Percentiles rank a stretch among this genome's conserved stretches.
phyloP scores from a whole-genome alignment of 1,284 basidiomycete species.

The Afroboletus lepidellus region DNA sequence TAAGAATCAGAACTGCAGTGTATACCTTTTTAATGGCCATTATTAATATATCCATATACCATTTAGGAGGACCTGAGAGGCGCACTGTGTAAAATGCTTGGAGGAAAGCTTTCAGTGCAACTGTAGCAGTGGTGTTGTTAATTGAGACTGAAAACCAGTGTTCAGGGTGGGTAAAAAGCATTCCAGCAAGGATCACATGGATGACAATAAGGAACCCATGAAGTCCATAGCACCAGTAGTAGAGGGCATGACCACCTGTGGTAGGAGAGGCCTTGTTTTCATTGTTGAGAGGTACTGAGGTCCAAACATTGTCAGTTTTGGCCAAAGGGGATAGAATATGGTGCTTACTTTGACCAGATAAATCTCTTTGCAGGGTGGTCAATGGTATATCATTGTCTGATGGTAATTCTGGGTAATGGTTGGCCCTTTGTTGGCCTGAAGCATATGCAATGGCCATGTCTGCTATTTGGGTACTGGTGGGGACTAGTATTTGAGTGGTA shows the following conservation, averaged over 20 bases:
- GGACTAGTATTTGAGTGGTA: too few species aligned
- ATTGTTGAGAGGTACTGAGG: neutral
- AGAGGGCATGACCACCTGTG: neutral
- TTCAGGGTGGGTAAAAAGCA: slow-evolving; percentile 5
- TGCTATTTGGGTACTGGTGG: neutral
- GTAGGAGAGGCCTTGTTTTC: neutral
- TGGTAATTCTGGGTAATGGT: neutral
- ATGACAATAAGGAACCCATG: neutral
- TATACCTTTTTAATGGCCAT: slow-evolving; percentile 7
- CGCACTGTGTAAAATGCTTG: slow-evolving; percentile 12
- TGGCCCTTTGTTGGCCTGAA: neutral
- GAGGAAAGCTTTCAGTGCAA: neutral
- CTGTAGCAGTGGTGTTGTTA: neutral
- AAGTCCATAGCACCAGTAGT: neutral
- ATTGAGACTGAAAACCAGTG: neutral
- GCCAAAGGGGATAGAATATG: neutral
- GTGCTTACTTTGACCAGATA: neutral
- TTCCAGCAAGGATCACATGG: neutral
- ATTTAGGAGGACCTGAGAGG: too few species aligned
- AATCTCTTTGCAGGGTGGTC: neutral
- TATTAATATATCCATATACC: neutral
- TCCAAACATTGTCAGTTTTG: neutral
- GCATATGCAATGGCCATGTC: neutral
- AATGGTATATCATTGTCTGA: neutral
- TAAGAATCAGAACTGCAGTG: neutral